Percentiles rank a stretch among this genome's conserved stretches.
These are phyloP conservation scores for Panicum virgatum DNA, from an alignment of 202 grass and related monocot species.

Conservation along the genomic window DNA sequence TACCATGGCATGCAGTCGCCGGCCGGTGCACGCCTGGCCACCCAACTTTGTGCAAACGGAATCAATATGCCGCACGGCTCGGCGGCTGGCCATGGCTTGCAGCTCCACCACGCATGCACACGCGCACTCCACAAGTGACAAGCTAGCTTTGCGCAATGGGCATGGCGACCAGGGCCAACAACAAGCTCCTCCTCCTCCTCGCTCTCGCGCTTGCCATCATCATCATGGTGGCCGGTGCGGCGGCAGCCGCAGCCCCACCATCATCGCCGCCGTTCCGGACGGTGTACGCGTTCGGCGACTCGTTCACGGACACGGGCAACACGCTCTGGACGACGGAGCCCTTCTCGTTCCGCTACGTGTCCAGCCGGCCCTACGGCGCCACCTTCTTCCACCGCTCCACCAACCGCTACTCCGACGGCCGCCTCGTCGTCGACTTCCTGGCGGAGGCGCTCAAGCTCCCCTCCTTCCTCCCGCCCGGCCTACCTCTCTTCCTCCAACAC, in stretches of 20 bases:
- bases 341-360: conserved; percentile 87
- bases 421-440: conserved; percentile 95
- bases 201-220: neutral
- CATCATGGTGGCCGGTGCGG: neutral
- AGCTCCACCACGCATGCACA: too few relatives aligned
- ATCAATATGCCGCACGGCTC: too few relatives aligned
- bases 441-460: conserved; percentile 48
- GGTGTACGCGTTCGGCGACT: conserved; percentile 96
- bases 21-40: too few relatives aligned
- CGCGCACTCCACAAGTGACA: too few relatives aligned
- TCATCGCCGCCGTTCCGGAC: conserved; percentile 38
- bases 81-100: too few relatives aligned
- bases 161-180: neutral
- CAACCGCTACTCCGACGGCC: conserved; percentile 98
- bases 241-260: accelerated
- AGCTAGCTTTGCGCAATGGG: too few relatives aligned
- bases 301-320: conserved; percentile 96
- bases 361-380: conserved; percentile 79
- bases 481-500: conserved; percentile 44
- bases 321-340: conserved; percentile 73
- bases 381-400: conserved; percentile 95
- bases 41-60: too few relatives aligned
- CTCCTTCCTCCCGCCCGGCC: conserved; percentile 67
- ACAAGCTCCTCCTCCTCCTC: neutral
- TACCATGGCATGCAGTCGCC: too few relatives aligned